Percentiles rank a stretch among this genome's conserved stretches.
phyloP scores from a whole-genome alignment of 371 early-diverging fungal genomes.

The Lichtheimia ramosa region DNA sequence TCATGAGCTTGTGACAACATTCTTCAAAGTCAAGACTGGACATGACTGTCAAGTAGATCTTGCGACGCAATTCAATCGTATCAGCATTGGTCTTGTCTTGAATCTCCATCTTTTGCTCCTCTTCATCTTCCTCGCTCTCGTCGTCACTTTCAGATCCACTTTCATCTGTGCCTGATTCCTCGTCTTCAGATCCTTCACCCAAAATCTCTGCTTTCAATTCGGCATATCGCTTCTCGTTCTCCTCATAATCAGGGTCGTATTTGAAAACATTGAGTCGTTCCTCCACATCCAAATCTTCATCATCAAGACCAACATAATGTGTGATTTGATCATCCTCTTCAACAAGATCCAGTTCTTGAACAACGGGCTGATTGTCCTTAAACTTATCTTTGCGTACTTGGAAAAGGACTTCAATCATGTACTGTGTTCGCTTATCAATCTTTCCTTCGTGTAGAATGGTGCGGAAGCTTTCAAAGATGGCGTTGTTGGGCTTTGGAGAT shows the following conservation, averaged over 20 bases:
- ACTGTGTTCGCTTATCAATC: slow-evolving; percentile 93
- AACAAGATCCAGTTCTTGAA: slow-evolving; percentile 89
- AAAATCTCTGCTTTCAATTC: slow-evolving; percentile 86
- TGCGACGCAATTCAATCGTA: slow-evolving; percentile 84
- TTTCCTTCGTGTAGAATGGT: slow-evolving; percentile 91
- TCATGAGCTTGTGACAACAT: slow-evolving; percentile 93
- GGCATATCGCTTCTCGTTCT: slow-evolving; percentile 83
- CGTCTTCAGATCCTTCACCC: slow-evolving; percentile 81
- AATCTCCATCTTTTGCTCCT: slow-evolving; percentile 65
- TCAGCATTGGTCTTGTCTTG: slow-evolving; percentile 91
- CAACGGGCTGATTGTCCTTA: slow-evolving; percentile 77
- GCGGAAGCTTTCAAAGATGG: slow-evolving; percentile 93
- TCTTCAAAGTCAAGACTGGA: slow-evolving; percentile 96
- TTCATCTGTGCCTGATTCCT: slow-evolving; percentile 52
- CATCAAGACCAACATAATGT: slow-evolving; percentile 86
- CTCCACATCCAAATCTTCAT: slow-evolving; percentile 79
- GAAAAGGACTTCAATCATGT: slow-evolving; percentile 97
- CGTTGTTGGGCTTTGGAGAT: slow-evolving; percentile 78
- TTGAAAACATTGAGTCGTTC: slow-evolving; percentile 88
- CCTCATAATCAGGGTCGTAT: slow-evolving; percentile 77
- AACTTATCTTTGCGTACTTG: slow-evolving; percentile 94
- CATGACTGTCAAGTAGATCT: slow-evolving; percentile 95
- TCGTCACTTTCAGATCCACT: slow-evolving; percentile 59
- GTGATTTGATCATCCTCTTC: slow-evolving; percentile 96
- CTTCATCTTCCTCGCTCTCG: slow-evolving; percentile 37